Conservation (phyloP, 768 basidiomycete genomes). For the Phaeotremella fagi region DNA sequence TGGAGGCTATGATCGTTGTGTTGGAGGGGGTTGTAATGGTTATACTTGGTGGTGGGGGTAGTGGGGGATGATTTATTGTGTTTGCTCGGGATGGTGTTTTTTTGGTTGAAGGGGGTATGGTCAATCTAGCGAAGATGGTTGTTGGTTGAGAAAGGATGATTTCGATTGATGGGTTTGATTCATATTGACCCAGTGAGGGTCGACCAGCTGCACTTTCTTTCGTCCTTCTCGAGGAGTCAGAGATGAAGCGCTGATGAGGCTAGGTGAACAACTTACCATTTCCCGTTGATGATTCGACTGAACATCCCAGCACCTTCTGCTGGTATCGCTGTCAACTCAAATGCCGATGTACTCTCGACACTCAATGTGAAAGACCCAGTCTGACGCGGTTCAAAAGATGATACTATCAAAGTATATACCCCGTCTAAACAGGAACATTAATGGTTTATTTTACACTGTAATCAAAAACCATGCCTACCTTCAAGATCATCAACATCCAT, state of each 20-base stretch:
- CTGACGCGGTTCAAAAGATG: constrained; percentile 72
- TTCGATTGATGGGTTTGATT: constrained; percentile 65
- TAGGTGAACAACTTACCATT: constrained; percentile 57
- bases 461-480: constrained; percentile 51
- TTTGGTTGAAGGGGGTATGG: too few relatives aligned
- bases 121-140: constrained; percentile 15
- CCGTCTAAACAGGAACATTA: constrained; percentile 55
- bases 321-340: constrained; percentile 64
- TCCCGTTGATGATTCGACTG: constrained; percentile 60
- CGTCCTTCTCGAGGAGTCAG: constrained; percentile 52
- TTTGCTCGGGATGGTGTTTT: constrained; percentile 1
- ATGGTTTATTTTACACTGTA: neutral
- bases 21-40: neutral
- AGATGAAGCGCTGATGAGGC: neutral
- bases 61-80: neutral
- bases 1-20: neutral
- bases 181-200: constrained; percentile 64
- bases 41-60: neutral
- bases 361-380: constrained; percentile 63
- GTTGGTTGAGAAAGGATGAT: constrained; percentile 46
- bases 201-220: constrained; percentile 60
- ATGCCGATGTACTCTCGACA: constrained; percentile 59
- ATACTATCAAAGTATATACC: constrained; percentile 76
- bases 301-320: constrained; percentile 94
- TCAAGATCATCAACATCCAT: constrained; percentile 53